phyloP scores from a whole-genome alignment of 108 stramenopile genomes.

The Epipyxis sp. region DNA sequence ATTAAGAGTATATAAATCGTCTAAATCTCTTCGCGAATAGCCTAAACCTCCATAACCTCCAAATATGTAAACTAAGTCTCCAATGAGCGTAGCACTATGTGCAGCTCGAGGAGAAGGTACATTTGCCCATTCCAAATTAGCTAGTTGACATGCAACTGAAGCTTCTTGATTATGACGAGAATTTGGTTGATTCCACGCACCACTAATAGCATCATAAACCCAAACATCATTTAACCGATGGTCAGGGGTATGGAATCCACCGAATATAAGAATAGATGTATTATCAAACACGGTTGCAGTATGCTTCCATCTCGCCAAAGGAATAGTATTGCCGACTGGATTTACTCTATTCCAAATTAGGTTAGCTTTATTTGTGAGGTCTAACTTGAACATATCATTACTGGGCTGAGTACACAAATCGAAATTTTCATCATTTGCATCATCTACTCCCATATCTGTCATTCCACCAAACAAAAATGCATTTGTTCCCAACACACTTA shows the following conservation, averaged over 20 bases:
- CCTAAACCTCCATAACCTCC: slow-evolving; percentile 78
- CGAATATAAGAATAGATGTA: slow-evolving; percentile 60
- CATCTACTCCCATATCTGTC: slow-evolving; percentile 48
- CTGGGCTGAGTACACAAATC: slow-evolving; percentile 41
- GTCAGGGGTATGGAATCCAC: slow-evolving; percentile 61
- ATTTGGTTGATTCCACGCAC: slow-evolving; percentile 18
- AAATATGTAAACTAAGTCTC: slow-evolving; percentile 54
- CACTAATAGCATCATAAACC: slow-evolving; percentile 56
- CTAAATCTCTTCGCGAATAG: slow-evolving; percentile 64
- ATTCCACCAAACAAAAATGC: slow-evolving; percentile 69
- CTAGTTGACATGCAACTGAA: neutral
- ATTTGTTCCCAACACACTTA: slow-evolving; percentile 56
- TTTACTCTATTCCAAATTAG: slow-evolving; percentile 46
- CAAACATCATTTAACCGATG: slow-evolving; percentile 62
- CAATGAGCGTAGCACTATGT: slow-evolving; percentile 62
- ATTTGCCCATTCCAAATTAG: slow-evolving; percentile 38
- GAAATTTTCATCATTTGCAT: slow-evolving; percentile 26
- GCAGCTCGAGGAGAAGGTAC: slow-evolving; percentile 62
- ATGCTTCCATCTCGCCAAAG: slow-evolving; percentile 67
- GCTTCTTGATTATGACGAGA: slow-evolving; percentile 14
- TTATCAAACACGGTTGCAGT: slow-evolving; percentile 51
- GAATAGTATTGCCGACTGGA: neutral
- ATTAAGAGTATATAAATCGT: slow-evolving; percentile 61
- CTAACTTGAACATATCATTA: slow-evolving; percentile 67
- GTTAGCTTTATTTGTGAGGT: slow-evolving; percentile 54